Percentiles rank a stretch among this genome's conserved stretches.
These are phyloP conservation scores for Kazachstania taianensis DNA, from an alignment of 805 yeast species.

Conservation along the genomic window DNA sequence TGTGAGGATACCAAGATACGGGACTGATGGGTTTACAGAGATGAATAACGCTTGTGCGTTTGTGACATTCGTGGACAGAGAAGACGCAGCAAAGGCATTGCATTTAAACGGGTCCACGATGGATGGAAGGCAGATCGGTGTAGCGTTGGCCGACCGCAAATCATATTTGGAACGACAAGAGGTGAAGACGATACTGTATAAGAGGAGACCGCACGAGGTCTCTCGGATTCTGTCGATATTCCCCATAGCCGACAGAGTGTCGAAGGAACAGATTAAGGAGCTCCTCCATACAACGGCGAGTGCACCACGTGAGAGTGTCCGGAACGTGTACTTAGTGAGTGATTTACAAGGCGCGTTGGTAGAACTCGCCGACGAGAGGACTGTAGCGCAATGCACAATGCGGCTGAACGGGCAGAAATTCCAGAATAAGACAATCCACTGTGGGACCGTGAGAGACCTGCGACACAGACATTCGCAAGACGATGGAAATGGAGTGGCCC, in stretches of 20 bases:
- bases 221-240: slow-evolving; percentile 15
- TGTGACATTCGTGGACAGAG: slow-evolving; percentile 36
- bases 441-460: slow-evolving; percentile 30
- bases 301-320: slow-evolving; percentile 19
- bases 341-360: slow-evolving; percentile 41
- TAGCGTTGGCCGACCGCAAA: slow-evolving; percentile 38
- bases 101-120: slow-evolving; percentile 33
- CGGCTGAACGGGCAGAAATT: slow-evolving; percentile 32
- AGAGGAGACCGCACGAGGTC: slow-evolving; percentile 8
- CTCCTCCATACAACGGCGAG: slow-evolving; percentile 11
- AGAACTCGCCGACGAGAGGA: slow-evolving; percentile 33
- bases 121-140: slow-evolving; percentile 39
- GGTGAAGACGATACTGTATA: slow-evolving; percentile 22
- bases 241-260: slow-evolving; percentile 23
- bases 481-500: too few species aligned
- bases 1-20: slow-evolving; percentile 26
- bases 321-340: slow-evolving; percentile 37
- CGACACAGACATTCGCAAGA: slow-evolving; percentile 3
- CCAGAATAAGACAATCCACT: slow-evolving; percentile 27
- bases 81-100: slow-evolving; percentile 41
- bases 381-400: slow-evolving; percentile 45
- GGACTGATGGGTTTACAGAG: slow-evolving; percentile 11
- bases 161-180: slow-evolving; percentile 28
- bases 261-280: slow-evolving; percentile 14
- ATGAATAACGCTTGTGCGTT: slow-evolving; percentile 59